phyloP scores from a whole-genome alignment of 768 basidiomycete genomes.

The Cystofilobasidium ferigula region DNA sequence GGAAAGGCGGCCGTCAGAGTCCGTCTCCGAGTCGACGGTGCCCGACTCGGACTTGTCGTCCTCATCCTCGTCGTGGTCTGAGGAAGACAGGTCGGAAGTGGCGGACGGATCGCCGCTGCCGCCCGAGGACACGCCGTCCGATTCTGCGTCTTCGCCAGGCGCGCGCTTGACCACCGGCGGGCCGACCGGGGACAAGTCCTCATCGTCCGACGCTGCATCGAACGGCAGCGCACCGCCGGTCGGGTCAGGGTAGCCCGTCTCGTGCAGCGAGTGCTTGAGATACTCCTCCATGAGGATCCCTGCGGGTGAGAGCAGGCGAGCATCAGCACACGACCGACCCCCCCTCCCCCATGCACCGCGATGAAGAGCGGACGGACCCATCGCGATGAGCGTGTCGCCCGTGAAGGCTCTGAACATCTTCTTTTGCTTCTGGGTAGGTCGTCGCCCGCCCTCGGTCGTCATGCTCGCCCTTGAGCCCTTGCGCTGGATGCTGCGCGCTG shows the following conservation, averaged over 20 bases:
- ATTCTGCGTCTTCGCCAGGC: neutral
- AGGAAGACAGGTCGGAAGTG: no score
- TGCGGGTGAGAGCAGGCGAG: neutral
- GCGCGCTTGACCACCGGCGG: neutral
- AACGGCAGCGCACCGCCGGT: neutral
- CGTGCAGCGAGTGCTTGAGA: neutral
- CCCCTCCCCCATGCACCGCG: no score
- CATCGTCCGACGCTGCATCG: neutral
- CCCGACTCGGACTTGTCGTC: neutral
- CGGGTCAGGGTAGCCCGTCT: neutral
- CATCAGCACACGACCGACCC: neutral
- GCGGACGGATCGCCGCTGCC: neutral
- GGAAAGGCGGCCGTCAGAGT: no score
- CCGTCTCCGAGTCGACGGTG: neutral
- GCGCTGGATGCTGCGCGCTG: neutral
- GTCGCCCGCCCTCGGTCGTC: neutral
- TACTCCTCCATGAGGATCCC: neutral
- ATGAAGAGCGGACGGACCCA: neutral
- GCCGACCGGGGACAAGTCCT: neutral
- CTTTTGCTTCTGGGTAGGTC: neutral
- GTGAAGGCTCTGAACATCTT: constrained; percentile 6
- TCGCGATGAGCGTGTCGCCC: constrained; percentile 4
- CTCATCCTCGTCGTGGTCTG: neutral
- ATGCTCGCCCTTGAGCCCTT: neutral
- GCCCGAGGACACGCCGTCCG: neutral